These are phyloP conservation scores for Pseudozyma sp. DNA, from an alignment of 1,284 basidiomycete species.

Conservation along the genomic window DNA sequence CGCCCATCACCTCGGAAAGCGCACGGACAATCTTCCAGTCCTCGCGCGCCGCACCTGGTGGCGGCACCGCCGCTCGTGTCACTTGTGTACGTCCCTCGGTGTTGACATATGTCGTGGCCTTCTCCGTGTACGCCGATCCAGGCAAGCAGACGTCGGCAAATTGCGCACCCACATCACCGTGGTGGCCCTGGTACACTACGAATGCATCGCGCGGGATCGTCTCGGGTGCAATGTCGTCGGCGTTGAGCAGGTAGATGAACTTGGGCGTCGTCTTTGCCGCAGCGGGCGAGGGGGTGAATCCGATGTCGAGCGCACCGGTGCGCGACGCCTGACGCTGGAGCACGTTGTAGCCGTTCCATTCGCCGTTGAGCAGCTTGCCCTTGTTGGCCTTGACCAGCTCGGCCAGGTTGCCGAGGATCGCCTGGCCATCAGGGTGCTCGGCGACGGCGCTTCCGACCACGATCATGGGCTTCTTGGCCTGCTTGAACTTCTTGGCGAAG, in stretches of 20 bases:
- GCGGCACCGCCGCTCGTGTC: slow-evolving; percentile 91
- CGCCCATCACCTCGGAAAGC: slow-evolving; percentile 86
- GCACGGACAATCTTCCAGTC: slow-evolving; percentile 99
- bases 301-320: slow-evolving; percentile 94
- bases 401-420: slow-evolving; percentile 81
- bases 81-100: slow-evolving; percentile 94
- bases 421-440: slow-evolving; percentile 87
- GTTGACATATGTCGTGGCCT: slow-evolving; percentile 93
- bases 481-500: slow-evolving; percentile 88
- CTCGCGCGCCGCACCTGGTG: slow-evolving; percentile 92
- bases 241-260: slow-evolving; percentile 96
- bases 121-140: slow-evolving; percentile 95
- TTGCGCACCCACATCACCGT: slow-evolving; percentile 95
- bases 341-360: slow-evolving; percentile 96
- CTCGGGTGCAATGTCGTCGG: slow-evolving; percentile 90
- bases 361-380: slow-evolving; percentile 80
- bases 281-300: slow-evolving; percentile 85
- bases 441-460: slow-evolving; percentile 88
- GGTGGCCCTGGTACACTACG: slow-evolving; percentile 99
- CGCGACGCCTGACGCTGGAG: slow-evolving; percentile 91
- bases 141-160: slow-evolving; percentile 96
- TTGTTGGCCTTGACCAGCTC: slow-evolving; percentile 78
- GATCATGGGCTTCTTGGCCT: slow-evolving; percentile 92
- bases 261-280: slow-evolving; percentile 84
- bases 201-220: slow-evolving; percentile 94